Evolutionary conservation across 768 basidiomycete species (phyloP).

Genomic region (Boletus reticulatus): DNA sequence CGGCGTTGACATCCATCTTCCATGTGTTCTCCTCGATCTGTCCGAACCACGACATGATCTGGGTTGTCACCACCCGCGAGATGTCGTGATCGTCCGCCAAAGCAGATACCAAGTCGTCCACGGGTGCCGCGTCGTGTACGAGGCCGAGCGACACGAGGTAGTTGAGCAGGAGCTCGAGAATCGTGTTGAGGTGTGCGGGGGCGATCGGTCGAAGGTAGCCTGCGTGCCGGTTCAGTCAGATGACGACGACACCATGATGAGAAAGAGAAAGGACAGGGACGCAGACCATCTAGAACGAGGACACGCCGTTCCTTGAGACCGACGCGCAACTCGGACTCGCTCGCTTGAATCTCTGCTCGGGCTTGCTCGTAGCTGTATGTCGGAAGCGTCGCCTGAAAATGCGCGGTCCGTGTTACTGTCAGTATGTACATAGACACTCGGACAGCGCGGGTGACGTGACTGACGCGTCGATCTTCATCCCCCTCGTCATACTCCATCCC

Average conservation of each 20-base stretch:
- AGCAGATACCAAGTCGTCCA: conserved; percentile 56
- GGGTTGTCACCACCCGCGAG: conserved; percentile 53
- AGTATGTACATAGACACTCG: too few relatives aligned
- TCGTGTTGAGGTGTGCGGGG: conserved; percentile 57
- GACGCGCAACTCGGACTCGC: conserved; percentile 65
- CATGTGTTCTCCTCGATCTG: conserved; percentile 52
- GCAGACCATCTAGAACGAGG: conserved; percentile 64
- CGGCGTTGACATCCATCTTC: conserved; percentile 58
- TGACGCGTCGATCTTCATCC: conserved; percentile 41
- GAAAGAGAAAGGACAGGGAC: background rate
- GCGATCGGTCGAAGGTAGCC: conserved; percentile 75
- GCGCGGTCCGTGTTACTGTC: background rate
- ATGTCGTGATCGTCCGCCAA: conserved; percentile 77
- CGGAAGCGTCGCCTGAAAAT: conserved; percentile 38
- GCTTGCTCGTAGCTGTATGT: conserved; percentile 56
- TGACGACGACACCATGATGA: background rate
- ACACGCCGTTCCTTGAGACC: conserved; percentile 71
- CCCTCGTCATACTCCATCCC: conserved; percentile 72
- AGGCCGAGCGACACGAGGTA: conserved; percentile 64
- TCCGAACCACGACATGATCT: conserved; percentile 86
- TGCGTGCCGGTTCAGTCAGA: conserved; percentile 22
- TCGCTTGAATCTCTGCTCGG: conserved; percentile 70
- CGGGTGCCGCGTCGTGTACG: conserved; percentile 47
- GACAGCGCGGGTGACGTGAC: background rate
- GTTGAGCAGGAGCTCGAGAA: conserved; percentile 76